Conservation (phyloP, 164 flowering plant species). For the Saururus chinensis region DNA sequence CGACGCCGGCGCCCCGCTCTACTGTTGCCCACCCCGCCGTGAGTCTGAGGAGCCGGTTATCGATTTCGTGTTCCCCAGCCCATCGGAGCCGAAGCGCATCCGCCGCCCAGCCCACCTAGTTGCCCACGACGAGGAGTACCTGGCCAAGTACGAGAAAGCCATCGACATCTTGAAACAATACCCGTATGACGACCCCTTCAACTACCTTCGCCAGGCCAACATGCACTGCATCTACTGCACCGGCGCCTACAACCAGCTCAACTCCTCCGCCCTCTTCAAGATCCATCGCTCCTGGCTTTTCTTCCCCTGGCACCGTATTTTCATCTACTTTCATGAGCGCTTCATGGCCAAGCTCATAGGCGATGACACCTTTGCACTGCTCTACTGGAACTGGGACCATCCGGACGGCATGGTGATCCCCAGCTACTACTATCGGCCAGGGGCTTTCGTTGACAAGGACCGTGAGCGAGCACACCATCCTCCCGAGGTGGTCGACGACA, state of each 20-base stretch:
- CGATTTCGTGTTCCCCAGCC: slow-evolving; percentile 37
- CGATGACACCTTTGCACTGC: slow-evolving; percentile 16
- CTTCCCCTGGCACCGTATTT: slow-evolving; percentile 20
- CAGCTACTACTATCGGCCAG: slow-evolving; percentile 6
- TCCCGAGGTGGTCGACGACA: slow-evolving; percentile 8
- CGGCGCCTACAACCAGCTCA: slow-evolving; percentile 19
- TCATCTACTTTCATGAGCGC: slow-evolving; percentile 21
- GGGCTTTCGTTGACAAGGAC: slow-evolving; percentile 5
- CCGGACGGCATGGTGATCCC: slow-evolving; percentile 21
- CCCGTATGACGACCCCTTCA: slow-evolving; percentile 16
- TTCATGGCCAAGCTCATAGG: slow-evolving; percentile 17
- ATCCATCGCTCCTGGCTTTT: slow-evolving; percentile 24
- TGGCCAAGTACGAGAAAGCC: slow-evolving; percentile 43
- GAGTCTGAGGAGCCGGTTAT: slow-evolving; percentile 16
- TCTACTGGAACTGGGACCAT: slow-evolving; percentile 24
- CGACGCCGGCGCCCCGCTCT: slow-evolving; percentile 4
- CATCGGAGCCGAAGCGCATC: slow-evolving; percentile 21
- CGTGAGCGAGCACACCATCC: slow-evolving; percentile 12
- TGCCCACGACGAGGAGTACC: slow-evolving; percentile 17
- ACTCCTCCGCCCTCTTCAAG: slow-evolving; percentile 25
- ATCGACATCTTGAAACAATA: slow-evolving; percentile 15
- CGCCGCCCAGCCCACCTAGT: slow-evolving; percentile 52
- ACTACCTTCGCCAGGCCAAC: slow-evolving; percentile 15
- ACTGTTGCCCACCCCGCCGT: slow-evolving; percentile 54
- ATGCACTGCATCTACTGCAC: slow-evolving; percentile 23